These are phyloP conservation scores for Centella asiatica DNA, from an alignment of 129 eudicot genomes.

Conservation along the genomic window DNA sequence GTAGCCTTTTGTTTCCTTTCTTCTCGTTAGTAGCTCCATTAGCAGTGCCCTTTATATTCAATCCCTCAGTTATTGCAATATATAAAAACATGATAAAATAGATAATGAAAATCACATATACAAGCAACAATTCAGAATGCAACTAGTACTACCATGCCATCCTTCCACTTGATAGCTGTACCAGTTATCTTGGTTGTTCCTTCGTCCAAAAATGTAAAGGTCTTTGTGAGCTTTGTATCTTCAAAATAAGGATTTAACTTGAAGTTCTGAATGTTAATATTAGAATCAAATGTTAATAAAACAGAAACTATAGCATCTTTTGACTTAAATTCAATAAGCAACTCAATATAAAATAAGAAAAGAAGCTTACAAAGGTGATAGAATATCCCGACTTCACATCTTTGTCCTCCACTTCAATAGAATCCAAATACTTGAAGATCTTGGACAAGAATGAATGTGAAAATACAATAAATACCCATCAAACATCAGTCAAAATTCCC, in stretches of 20 bases:
- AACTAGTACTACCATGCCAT: slow-evolving; percentile 40
- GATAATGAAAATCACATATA: not conserved
- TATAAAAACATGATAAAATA: not conserved
- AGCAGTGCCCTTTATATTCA: slow-evolving; percentile 31
- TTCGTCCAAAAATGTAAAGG: slow-evolving; percentile 42
- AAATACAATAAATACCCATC: not conserved
- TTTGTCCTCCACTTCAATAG: slow-evolving; percentile 55
- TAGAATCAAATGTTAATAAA: not conserved
- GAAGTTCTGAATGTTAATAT: slow-evolving; percentile 34
- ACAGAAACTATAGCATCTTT: not conserved
- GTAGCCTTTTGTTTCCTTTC: slow-evolving; percentile 44
- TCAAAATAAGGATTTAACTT: slow-evolving; percentile 56
- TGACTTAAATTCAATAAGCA: not conserved
- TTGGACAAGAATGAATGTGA: slow-evolving; percentile 7
- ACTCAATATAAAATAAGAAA: not conserved
- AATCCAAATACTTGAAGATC: slow-evolving; percentile 52
- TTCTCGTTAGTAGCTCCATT: slow-evolving; percentile 34
- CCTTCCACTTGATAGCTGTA: slow-evolving; percentile 59
- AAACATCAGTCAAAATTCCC: not conserved
- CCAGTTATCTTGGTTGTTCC: slow-evolving; percentile 44
- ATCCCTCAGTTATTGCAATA: not conserved
- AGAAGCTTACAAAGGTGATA: slow-evolving; percentile 42
- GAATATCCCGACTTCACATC: slow-evolving; percentile 50
- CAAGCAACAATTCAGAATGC: not conserved
- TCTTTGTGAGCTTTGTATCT: slow-evolving; percentile 49